Evolutionary conservation across 495 filamentous ascomycete genomes (phyloP).

Genomic region (Xanthoparmelia taractica): DNA sequence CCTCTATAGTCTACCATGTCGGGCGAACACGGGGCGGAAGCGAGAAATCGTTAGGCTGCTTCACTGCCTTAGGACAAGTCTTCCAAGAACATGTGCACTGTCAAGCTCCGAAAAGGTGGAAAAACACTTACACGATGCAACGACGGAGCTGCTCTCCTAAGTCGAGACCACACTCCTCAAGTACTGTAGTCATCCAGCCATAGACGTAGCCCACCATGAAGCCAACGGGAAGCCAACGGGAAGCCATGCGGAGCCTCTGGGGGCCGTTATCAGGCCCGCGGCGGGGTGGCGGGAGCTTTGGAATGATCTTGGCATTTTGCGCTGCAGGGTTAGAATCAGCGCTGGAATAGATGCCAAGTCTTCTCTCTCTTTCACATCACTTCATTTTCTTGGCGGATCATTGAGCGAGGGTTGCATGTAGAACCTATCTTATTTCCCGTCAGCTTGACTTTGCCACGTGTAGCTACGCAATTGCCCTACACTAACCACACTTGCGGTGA

Average conservation of each 20-base stretch:
- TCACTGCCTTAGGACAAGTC: neutral
- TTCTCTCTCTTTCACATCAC: neutral
- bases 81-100: neutral
- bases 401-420: neutral
- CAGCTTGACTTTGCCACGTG: neutral
- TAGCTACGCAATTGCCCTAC: neutral
- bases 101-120: neutral
- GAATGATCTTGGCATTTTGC: neutral
- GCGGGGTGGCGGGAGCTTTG: neutral
- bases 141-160: neutral
- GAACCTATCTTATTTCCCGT: neutral
- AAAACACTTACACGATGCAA: neutral
- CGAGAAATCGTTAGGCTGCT: neutral
- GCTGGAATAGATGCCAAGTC: no score
- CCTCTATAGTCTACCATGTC: neutral
- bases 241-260: no score
- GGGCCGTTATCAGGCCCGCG: neutral
- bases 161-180: neutral
- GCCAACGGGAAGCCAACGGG: neutral
- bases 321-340: neutral
- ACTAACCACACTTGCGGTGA: neutral
- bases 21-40: neutral
- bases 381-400: neutral
- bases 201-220: neutral
- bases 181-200: neutral